Evolutionary conservation across 2,329 filamentous ascomycete species (phyloP).

Genomic region (Phyllosticta citriasiana): DNA sequence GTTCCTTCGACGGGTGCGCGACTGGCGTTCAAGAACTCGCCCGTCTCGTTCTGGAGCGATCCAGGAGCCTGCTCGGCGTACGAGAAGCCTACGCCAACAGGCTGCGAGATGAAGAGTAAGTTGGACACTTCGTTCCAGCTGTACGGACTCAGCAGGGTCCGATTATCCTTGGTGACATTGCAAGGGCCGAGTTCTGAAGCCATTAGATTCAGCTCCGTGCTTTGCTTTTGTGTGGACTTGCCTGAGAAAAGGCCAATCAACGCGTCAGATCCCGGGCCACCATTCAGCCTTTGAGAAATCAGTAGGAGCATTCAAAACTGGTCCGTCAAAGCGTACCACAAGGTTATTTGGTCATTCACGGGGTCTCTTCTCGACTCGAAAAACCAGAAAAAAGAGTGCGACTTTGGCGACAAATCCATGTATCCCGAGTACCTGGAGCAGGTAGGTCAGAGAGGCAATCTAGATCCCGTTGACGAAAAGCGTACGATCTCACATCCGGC

Average conservation of each 20-base stretch:
- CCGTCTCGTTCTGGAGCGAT: background rate
- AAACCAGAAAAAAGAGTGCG: constrained; percentile 53
- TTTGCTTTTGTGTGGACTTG: constrained; percentile 34
- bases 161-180: constrained; percentile 31
- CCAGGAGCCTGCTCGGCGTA: constrained; percentile 19
- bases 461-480: background rate
- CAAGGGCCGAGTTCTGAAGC: constrained; percentile 35
- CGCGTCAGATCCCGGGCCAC: constrained; percentile 3
- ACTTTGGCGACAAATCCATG: background rate
- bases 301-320: background rate
- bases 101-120: constrained; percentile 31
- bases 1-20: background rate
- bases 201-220: constrained; percentile 33
- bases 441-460: too few relatives aligned
- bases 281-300: background rate
- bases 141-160: constrained; percentile 27
- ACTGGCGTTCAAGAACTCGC: background rate
- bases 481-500: constrained; percentile 27
- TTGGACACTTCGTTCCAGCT: constrained; percentile 31
- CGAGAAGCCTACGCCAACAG: constrained; percentile 31
- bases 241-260: constrained; percentile 4
- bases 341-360: constrained; percentile 44
- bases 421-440: constrained; percentile 2
- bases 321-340: constrained; percentile 35
- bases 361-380: constrained; percentile 51